These are phyloP conservation scores for Inga leiocalycina DNA, from an alignment of 306 rosid genomes.

Conservation along the genomic window DNA sequence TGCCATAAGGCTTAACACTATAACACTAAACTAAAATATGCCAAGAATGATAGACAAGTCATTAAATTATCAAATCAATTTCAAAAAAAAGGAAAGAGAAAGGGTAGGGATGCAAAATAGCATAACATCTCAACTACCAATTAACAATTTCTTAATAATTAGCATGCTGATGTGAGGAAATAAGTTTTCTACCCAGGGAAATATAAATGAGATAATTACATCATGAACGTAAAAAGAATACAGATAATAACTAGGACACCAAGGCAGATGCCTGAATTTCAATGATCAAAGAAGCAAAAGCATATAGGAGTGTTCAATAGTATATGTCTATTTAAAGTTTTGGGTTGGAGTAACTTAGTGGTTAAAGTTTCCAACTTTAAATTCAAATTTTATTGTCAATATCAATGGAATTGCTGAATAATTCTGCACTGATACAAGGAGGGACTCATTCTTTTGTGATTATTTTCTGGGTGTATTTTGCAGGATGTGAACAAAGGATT, in stretches of 20 bases:
- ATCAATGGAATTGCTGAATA: conserved; percentile 9
- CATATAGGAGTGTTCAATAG: background rate
- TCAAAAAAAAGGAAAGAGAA: background rate
- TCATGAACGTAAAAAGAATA: too few species aligned
- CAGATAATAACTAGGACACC: background rate
- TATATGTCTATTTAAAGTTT: background rate
- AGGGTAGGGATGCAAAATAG: conserved; percentile 3
- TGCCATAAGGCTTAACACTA: conserved; percentile 6
- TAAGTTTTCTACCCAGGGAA: background rate
- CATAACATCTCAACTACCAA: background rate
- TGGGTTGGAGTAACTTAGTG: background rate
- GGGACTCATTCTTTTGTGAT: conserved; percentile 6
- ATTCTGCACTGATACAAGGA: conserved; percentile 5
- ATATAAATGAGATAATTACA: too few species aligned
- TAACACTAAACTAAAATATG: background rate
- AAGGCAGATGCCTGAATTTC: background rate
- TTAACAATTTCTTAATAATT: background rate
- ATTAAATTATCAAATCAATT: background rate
- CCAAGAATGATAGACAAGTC: conserved; percentile 8
- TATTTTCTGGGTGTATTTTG: conserved; percentile 11
- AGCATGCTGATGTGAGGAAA: conserved; percentile 9
- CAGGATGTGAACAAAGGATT: conserved; percentile 82
- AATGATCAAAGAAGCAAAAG: background rate
- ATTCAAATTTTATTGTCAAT: background rate
- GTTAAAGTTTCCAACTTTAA: conserved; percentile 6